Base-by-base conservation (phyloP, 2,329 filamentous ascomycete genomes). In the Pyricularia pennisetigena region DNA sequence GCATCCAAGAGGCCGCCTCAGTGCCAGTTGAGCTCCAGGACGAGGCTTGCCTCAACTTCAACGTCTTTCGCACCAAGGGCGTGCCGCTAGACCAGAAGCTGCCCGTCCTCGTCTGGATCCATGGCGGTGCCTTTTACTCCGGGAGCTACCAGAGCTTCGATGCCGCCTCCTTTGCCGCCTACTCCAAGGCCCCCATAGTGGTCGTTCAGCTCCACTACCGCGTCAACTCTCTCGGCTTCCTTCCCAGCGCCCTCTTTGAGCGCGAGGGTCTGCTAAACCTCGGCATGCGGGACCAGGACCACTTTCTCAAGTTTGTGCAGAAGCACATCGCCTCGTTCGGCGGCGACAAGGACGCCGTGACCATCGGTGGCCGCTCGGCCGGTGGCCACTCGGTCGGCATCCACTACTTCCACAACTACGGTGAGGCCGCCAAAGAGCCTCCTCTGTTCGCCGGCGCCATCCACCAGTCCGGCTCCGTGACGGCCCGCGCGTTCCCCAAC, bases 361-460 rank as follows among this genome's bases (percentile, higher is more conserved):
- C 65, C 20, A 49, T 66, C 9, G 65, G 24, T 8, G 65, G 65
- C 16, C 54, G 49, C 14, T 28, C 23, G 8, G 65, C 65, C 9
- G 65, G 65, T 29, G 65, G 35, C 12, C 65, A 66, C n/a, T 41
- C 23, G 8, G 65, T 66, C n/a, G 65, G 64, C 49, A 66, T 66
- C 16, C 65, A 66, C 20, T 49, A 66, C 23, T 41, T 66, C 14
- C n/a, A 41, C 24, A 49, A 49, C 12, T 26, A 66, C 65, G 23
- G 65, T 12, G 24, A 66, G n/a, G 30, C 14, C 12, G 64, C 35
- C 3, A 20, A 24, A 6, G 29, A 59, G 41, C 65, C 41, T 2
- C 41, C 65, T 4, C 65, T 66, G 4, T 66, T 66, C 23, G 26
- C 35, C 26, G 35, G 54, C 26, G 65, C 54, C 26, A 57, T 57